phyloP scores from a whole-genome alignment of 1,139 yeast species.

The Lodderomyces oxycetoniae region DNA sequence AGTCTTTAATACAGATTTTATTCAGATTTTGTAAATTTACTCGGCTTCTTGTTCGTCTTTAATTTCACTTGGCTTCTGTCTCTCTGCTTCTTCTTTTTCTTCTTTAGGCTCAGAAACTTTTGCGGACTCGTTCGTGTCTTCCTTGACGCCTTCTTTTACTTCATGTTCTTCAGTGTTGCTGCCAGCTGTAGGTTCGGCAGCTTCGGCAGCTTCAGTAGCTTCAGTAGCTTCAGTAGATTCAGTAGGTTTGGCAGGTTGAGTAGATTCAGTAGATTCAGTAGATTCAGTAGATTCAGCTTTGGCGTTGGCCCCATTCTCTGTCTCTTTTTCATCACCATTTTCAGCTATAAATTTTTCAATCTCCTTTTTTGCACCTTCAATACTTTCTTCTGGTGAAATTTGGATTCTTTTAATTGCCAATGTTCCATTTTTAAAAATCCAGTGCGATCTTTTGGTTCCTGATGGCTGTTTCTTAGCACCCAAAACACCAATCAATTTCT shows the following conservation, averaged over 20 bases:
- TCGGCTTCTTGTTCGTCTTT: slow-evolving; percentile 1
- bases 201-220: too few relatives aligned
- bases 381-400: slow-evolving; percentile 76
- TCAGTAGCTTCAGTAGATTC: too few relatives aligned
- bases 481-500: slow-evolving; percentile 60
- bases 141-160: slow-evolving; percentile 5
- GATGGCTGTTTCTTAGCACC: slow-evolving; percentile 82
- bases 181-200: slow-evolving; percentile 2
- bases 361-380: slow-evolving; percentile 55
- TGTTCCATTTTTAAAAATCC: slow-evolving; percentile 79
- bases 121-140: slow-evolving; percentile 10
- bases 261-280: too few relatives aligned
- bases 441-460: slow-evolving; percentile 83
- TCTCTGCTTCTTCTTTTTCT: slow-evolving; percentile 11
- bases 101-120: slow-evolving; percentile 8
- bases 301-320: slow-evolving; percentile 10
- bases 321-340: slow-evolving; percentile 11
- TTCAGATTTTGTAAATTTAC: too few relatives aligned
- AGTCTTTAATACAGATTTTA: too few relatives aligned
- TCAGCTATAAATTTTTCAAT: slow-evolving; percentile 32
- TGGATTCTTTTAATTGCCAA: slow-evolving; percentile 59
- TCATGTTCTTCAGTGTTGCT: slow-evolving; percentile 3
- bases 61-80: slow-evolving; percentile 9
- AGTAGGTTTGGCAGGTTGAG: too few relatives aligned
- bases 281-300: too few relatives aligned